phyloP scores from a whole-genome alignment of 257 asterid species.

The Petunia secreta region DNA sequence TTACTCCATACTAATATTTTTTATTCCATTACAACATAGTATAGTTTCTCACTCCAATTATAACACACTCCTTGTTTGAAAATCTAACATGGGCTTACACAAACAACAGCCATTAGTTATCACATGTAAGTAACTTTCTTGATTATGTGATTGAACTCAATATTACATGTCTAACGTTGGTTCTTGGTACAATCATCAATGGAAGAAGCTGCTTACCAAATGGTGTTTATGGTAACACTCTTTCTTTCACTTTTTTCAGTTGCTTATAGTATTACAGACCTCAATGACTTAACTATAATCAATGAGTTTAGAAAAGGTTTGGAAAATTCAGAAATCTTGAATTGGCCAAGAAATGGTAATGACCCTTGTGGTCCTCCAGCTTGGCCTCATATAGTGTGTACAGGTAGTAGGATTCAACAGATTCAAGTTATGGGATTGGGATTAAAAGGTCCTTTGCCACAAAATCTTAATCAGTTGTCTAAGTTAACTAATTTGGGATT shows the following conservation, averaged over 20 bases:
- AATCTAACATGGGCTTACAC: constrained; percentile 44
- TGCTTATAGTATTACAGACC: constrained; percentile 57
- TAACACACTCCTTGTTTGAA: constrained; percentile 30
- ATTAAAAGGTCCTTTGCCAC: constrained; percentile 71
- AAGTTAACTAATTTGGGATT: constrained; percentile 65
- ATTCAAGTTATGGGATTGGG: constrained; percentile 82
- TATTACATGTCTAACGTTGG: constrained; percentile 32
- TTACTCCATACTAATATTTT: background rate
- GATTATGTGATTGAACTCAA: constrained; percentile 32
- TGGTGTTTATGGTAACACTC: constrained; percentile 33
- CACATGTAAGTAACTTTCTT: constrained; percentile 21
- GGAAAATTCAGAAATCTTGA: constrained; percentile 66
- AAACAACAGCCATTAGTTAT: constrained; percentile 31
- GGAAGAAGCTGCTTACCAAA: constrained; percentile 41
- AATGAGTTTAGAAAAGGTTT: constrained; percentile 65
- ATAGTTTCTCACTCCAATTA: constrained; percentile 62
- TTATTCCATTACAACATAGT: constrained; percentile 8
- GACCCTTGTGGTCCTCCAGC: constrained; percentile 90
- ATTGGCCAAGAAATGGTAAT: constrained; percentile 67
- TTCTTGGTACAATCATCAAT: constrained; percentile 35
- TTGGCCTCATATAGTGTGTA: constrained; percentile 72
- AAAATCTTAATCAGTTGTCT: constrained; percentile 62
- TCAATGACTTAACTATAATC: constrained; percentile 61
- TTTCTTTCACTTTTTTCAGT: constrained; percentile 38
- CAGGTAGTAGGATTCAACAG: constrained; percentile 60